These are phyloP conservation scores for Cucumis sativus DNA, from an alignment of 306 rosid species.

Conservation along the genomic window DNA sequence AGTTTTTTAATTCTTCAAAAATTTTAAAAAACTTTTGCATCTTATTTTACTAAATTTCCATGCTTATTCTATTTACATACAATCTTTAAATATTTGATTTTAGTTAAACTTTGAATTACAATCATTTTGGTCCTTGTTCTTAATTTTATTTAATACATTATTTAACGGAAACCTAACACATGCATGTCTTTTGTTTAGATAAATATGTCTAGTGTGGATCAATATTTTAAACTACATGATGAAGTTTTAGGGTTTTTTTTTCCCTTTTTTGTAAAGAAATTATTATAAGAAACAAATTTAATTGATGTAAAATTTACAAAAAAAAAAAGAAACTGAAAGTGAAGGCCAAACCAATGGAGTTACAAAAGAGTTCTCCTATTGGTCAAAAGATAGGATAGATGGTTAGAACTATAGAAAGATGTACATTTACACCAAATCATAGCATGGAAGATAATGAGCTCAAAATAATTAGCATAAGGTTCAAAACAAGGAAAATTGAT, in stretches of 20 bases:
- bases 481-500: not conserved
- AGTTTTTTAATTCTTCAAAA: not conserved
- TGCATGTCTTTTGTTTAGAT: not conserved
- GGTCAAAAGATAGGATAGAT: too few relatives aligned
- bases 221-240: not conserved
- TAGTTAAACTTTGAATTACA: not conserved
- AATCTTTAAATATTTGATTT: not conserved
- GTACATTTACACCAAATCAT: too few relatives aligned
- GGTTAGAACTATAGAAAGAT: too few relatives aligned
- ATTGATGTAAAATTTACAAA: too few relatives aligned
- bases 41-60: not conserved
- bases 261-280: too few relatives aligned
- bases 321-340: too few relatives aligned
- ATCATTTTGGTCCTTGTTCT: not conserved
- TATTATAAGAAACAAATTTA: too few relatives aligned
- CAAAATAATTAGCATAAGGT: too few relatives aligned
- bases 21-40: not conserved
- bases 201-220: not conserved
- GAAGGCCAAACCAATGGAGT: too few relatives aligned
- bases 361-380: too few relatives aligned
- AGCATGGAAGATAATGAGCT: too few relatives aligned
- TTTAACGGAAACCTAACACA: not conserved
- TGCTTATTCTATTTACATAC: not conserved
- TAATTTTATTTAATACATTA: not conserved
- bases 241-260: too few relatives aligned